Conservation (phyloP, 2,329 filamentous ascomycete species). For the Fusarium pseudograminearum region DNA sequence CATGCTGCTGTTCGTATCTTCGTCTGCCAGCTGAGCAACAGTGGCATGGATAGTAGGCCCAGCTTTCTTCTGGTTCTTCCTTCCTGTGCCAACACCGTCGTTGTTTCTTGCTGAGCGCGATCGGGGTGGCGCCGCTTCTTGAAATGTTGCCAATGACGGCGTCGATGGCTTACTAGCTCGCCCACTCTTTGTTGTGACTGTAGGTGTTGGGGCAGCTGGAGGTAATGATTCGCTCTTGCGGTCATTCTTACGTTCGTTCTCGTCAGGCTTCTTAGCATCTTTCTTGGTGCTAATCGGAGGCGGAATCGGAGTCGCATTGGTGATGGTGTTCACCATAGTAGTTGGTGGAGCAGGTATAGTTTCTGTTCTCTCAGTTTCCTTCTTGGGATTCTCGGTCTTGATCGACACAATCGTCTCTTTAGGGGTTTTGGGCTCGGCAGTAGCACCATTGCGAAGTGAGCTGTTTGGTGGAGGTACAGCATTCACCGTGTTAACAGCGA, state of each 20-base stretch:
- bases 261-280: conserved; percentile 58
- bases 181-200: conserved; percentile 73
- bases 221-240: conserved; percentile 61
- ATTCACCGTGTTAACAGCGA: conserved; percentile 56
- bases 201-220: conserved; percentile 54
- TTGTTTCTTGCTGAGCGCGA: conserved; percentile 65
- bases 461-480: conserved; percentile 48
- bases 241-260: conserved; percentile 52
- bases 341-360: conserved; percentile 45
- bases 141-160: conserved; percentile 69
- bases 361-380: conserved; percentile 51
- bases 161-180: conserved; percentile 76
- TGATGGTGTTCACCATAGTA: conserved; percentile 26
- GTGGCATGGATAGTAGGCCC: conserved; percentile 55
- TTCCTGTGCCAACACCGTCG: conserved; percentile 59
- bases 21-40: conserved; percentile 54
- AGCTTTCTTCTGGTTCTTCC: conserved; percentile 71
- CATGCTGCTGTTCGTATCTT: conserved; percentile 58
- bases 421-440: conserved; percentile 60
- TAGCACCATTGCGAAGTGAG: conserved; percentile 46
- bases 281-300: conserved; percentile 55
- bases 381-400: conserved; percentile 52
- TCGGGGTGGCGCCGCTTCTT: conserved; percentile 67
- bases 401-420: conserved; percentile 59
- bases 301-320: background rate